phyloP scores from a whole-genome alignment of 2,329 filamentous ascomycete species.

The Paracoccidioides brasiliensis region DNA sequence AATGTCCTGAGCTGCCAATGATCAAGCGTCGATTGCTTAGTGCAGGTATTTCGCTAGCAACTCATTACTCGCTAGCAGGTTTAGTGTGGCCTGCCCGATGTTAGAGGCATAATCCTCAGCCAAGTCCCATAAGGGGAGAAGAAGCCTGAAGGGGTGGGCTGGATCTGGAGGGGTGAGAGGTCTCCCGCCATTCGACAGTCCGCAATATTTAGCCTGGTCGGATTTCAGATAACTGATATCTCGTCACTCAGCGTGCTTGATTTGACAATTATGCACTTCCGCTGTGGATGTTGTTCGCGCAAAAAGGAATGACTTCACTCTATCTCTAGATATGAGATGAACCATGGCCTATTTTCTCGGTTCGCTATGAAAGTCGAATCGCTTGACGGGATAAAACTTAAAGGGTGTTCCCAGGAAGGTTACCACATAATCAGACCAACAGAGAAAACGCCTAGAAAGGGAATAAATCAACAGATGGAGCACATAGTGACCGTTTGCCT shows the following conservation, averaged over 20 bases:
- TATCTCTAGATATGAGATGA: background rate
- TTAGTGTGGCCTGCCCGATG: background rate
- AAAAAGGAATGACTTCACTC: too few species aligned
- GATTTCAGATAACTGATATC: background rate
- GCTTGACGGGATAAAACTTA: background rate
- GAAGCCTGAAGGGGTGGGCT: too few species aligned
- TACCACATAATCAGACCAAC: too few species aligned
- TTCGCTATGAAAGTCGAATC: background rate
- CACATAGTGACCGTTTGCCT: background rate
- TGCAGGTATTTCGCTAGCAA: background rate
- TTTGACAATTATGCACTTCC: background rate
- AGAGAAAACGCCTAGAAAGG: background rate
- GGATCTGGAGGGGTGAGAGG: too few species aligned
- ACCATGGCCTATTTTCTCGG: background rate
- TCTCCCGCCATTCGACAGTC: background rate
- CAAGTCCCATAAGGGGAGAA: background rate
- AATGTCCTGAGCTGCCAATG: background rate
- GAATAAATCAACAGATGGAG: background rate
- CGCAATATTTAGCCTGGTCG: background rate
- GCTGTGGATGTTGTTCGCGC: too few species aligned
- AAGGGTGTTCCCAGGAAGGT: too few species aligned
- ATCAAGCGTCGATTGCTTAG: background rate
- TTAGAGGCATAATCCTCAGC: background rate
- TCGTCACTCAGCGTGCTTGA: background rate
- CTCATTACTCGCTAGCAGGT: background rate